A percentile compares a stretch with the other conserved stretches of the same genome.
These are phyloP conservation scores for Colletotrichum salicis DNA, from an alignment of 2,329 filamentous ascomycete genomes.

Conservation along the genomic window DNA sequence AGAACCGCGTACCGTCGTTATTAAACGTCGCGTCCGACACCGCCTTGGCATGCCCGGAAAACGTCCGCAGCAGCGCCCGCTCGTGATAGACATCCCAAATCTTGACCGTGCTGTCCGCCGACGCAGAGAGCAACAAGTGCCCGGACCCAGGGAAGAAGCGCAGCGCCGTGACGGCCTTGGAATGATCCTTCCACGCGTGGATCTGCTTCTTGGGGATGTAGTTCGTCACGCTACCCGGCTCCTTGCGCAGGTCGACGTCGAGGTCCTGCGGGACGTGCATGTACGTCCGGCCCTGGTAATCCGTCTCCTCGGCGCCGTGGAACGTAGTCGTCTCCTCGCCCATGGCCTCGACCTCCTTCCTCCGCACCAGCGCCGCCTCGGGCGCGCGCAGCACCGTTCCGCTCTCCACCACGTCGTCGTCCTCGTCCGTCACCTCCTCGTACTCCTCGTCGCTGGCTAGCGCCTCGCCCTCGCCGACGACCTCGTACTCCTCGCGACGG, in stretches of 20 bases:
- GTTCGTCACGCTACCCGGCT: slow-evolving; percentile 82
- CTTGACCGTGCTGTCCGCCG: slow-evolving; percentile 90
- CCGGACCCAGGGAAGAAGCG: slow-evolving; percentile 91
- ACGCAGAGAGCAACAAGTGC: slow-evolving; percentile 88
- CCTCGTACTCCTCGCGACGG: slow-evolving; percentile 76
- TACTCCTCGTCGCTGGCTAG: slow-evolving; percentile 83
- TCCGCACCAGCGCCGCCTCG: slow-evolving; percentile 61
- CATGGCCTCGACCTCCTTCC: slow-evolving; percentile 68
- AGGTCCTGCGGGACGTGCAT: slow-evolving; percentile 97
- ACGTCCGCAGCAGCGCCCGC: slow-evolving; percentile 89
- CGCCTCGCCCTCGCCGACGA: slow-evolving; percentile 78
- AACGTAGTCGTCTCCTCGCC: slow-evolving; percentile 87
- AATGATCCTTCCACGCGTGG: slow-evolving; percentile 86
- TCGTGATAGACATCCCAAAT: slow-evolving; percentile 96
- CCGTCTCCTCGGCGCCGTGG: slow-evolving; percentile 83
- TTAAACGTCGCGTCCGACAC: slow-evolving; percentile 93
- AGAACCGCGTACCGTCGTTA: slow-evolving; percentile 81
- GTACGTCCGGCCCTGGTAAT: slow-evolving; percentile 95
- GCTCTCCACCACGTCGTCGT: slow-evolving; percentile 76
- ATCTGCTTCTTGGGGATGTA: slow-evolving; percentile 95
- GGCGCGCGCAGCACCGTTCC: slow-evolving; percentile 70
- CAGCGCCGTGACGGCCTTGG: slow-evolving; percentile 86
- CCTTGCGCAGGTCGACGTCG: slow-evolving; percentile 85
- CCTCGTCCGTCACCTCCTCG: slow-evolving; percentile 78
- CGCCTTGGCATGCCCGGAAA: slow-evolving; percentile 88